Base-by-base conservation (phyloP, 768 basidiomycete species). In the Mycena sanguinolenta region DNA sequence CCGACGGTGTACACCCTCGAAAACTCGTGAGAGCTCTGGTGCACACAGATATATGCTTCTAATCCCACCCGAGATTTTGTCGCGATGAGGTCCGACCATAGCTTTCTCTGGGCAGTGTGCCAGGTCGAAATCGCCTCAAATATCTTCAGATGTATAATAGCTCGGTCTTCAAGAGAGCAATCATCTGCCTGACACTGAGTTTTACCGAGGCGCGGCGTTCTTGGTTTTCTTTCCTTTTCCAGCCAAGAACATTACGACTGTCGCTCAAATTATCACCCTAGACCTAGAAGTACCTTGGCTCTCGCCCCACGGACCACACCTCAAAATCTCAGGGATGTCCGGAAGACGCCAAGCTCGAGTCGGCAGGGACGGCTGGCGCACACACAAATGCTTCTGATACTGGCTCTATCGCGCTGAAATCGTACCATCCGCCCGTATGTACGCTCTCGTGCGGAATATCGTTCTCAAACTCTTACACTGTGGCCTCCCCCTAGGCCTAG, bases 401-500 rank as follows among this genome's bases (percentile, higher is more conserved):
- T 39, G 7, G n/a, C 21, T 23, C n/a, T 44, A 14, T 17, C 39
- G 39, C 39, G 13, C 39, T 39, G 39, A 39, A 14, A 39, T 39
- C 39, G 39, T 17, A 7, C 61, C 60, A 25, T 34, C 32, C 32
- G 32, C 10, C 32, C 10, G 30, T 63, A 65, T 68, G 66, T 52
- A 21, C 30, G 39, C 61, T 28, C 19, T 10, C 54, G 28, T 23
- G 28, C 65, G 65, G 39, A 62, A 19, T 19, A 42, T 65, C 59
- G 81, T 52, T 71, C 77, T 53, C 21, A 62, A 53, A 58, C 67
- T 68, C n/a, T 21, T 65, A 10, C 58, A 61, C 63, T 61, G 57
- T 46, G 72, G 73, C 50, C 69, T 75, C 28, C 74, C 74, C 10
- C 52, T 73, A n/a, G 69, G 66, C 25, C 46, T 17, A 6, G 38